Base-by-base conservation (phyloP, 768 basidiomycete genomes). In the Chlorophyllum brunneum region DNA sequence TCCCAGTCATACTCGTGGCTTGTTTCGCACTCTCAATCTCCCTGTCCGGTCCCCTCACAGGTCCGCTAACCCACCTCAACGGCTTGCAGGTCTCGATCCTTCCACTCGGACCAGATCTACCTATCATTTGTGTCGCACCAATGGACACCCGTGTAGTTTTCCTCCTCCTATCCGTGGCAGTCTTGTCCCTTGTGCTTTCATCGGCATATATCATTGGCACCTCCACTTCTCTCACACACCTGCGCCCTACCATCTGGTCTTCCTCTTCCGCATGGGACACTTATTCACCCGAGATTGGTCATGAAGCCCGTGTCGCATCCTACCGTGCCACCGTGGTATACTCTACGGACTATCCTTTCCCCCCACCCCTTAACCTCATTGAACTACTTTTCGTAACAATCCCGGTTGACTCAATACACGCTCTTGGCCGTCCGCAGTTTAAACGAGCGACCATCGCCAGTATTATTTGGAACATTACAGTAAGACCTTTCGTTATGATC, bases 291-390 rank as follows among this genome's bases (percentile, higher is more conserved):
- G 46, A 59, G 2, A 64, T 78, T 11, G 81, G 81, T 6, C 54
- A 69, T 4, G 59, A 65, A 20, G 78, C 82, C 18, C 77, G 80
- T 24, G 64, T 64, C 34, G 50, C 62, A 1, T 77, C 78, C 54
- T 60, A 68, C 20, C 60, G 60, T 20, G 64, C 71, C 16, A 70
- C 76, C 22, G 45, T 61, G 18, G 45, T 52, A 4, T 81, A 76
- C 54, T 56, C 67, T 1, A 53, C 54, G 5, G 66, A 70, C 2
- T 71, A 74, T 50, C 61, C 59, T 41, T 83, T 80, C 55, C 79
- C 79, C 2, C 68, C 78, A 4, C 81, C 80, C 0, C 70, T 82
- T 61, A 82, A 79, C 62, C 49, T 83, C 41, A 27, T 80, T 3
- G 45, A 50, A 30, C 4, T 54, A 18, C 11, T 50, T 16, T 29